Conservation (phyloP, 305 asterid species). For the Ajuga reptans region DNA sequence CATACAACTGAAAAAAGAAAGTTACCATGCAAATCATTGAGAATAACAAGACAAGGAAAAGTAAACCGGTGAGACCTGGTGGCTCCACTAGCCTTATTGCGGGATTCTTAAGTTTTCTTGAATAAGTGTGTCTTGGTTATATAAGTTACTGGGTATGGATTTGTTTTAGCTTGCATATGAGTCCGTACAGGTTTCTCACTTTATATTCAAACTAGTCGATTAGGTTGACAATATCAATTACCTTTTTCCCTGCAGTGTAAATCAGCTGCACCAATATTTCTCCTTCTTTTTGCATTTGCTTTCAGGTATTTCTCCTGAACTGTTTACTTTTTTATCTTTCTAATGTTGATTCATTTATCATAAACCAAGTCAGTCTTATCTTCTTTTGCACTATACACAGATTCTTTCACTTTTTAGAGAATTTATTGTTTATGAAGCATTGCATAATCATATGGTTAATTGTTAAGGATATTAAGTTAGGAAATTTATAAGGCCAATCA, state of each 20-base stretch:
- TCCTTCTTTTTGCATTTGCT: constrained; percentile 92
- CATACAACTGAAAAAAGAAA: neutral
- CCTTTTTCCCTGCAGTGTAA: constrained; percentile 70
- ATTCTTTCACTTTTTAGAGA: neutral
- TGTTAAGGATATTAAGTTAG: neutral
- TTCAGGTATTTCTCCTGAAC: constrained; percentile 65
- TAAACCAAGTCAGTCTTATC: neutral
- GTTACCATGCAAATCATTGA: neutral
- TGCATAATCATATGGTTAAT: neutral
- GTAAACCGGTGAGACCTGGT: neutral
- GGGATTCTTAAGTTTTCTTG: neutral
- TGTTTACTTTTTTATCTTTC: neutral
- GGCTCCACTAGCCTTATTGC: neutral
- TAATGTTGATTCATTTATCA: neutral
- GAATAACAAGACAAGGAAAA: neutral
- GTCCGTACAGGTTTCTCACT: neutral
- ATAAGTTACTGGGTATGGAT: neutral
- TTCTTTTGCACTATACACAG: neutral
- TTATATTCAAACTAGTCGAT: constrained; percentile 3
- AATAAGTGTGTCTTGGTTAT: neutral
- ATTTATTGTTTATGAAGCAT: neutral
- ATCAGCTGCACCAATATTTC: constrained; percentile 97
- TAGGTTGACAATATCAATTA: constrained; percentile 13
- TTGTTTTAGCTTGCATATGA: constrained; percentile 7
- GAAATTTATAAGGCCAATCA: neutral